phyloP scores from a whole-genome alignment of 2,329 filamentous ascomycete genomes.

The Cryphonectria radicalis region DNA sequence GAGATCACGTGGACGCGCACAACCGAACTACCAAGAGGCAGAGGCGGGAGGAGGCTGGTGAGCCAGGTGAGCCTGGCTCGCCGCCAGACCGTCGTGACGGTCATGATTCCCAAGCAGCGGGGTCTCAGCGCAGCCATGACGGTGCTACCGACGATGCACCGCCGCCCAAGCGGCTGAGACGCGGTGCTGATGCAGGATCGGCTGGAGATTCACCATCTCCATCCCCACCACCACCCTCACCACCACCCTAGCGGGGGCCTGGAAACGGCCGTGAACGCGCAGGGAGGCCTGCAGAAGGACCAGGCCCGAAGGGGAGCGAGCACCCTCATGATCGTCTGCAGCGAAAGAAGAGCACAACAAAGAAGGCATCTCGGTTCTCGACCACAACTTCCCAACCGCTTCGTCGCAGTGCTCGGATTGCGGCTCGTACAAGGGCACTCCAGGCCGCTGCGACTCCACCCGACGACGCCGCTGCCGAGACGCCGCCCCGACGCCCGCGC shows the following conservation, averaged over 20 bases:
- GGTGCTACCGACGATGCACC: neutral
- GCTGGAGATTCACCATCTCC: too few relatives aligned
- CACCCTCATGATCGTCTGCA: neutral
- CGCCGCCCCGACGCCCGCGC: too few relatives aligned
- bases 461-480: neutral
- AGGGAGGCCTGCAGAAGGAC: neutral
- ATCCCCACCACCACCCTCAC: too few relatives aligned
- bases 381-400: neutral
- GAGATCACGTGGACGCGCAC: neutral
- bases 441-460: neutral
- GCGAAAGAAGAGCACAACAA: neutral
- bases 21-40: constrained; percentile 8
- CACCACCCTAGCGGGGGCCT: too few relatives aligned
- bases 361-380: neutral
- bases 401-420: neutral
- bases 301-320: neutral
- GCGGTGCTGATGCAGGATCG: neutral
- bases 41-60: constrained; percentile 5
- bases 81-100: neutral
- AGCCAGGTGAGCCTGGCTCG: constrained; percentile 3
- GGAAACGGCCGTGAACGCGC: too few relatives aligned
- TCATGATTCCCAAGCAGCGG: neutral
- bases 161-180: too few relatives aligned
- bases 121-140: constrained; percentile 1
- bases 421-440: neutral